Evolutionary conservation across 495 filamentous ascomycete species (phyloP).

Genomic region (Annulohypoxylon moriforme): DNA sequence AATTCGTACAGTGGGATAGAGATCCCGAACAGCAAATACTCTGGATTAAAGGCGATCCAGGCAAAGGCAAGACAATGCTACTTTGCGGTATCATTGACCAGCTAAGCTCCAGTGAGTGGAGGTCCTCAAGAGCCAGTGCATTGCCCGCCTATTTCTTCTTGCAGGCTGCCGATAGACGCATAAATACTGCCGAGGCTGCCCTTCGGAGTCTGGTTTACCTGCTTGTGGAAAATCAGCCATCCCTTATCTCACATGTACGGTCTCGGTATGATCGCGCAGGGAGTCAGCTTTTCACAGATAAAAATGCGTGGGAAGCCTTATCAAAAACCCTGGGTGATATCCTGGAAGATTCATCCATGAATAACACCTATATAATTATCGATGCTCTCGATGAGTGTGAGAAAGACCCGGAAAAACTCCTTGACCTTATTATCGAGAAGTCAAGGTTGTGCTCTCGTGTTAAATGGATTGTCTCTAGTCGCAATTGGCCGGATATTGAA

Average conservation of each 20-base stretch:
- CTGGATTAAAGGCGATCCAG: slow-evolving; percentile 61
- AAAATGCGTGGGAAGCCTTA: not conserved
- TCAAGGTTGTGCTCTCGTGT: not conserved
- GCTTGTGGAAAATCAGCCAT: not conserved
- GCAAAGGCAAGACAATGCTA: slow-evolving; percentile 66
- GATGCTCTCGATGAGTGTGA: not conserved
- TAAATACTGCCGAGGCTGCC: not conserved
- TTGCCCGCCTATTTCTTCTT: not conserved
- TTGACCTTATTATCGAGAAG: not conserved
- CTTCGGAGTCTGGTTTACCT: not conserved
- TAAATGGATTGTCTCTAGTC: not conserved
- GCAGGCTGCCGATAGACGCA: not conserved
- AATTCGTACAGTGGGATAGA: not conserved
- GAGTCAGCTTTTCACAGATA: not conserved
- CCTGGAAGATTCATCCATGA: not conserved
- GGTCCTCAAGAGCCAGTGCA: not conserved
- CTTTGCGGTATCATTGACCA: slow-evolving; percentile 50
- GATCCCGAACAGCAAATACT: slow-evolving; percentile 22
- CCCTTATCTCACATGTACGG: not conserved
- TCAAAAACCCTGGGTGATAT: not conserved
- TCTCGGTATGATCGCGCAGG: not conserved
- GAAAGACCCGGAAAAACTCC: not conserved
- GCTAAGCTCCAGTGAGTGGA: not conserved
- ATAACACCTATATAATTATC: not conserved
- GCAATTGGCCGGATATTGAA: not conserved